These are phyloP conservation scores for Fennellomyces sp. DNA, from an alignment of 371 early-diverging fungal genomes.

Conservation along the genomic window DNA sequence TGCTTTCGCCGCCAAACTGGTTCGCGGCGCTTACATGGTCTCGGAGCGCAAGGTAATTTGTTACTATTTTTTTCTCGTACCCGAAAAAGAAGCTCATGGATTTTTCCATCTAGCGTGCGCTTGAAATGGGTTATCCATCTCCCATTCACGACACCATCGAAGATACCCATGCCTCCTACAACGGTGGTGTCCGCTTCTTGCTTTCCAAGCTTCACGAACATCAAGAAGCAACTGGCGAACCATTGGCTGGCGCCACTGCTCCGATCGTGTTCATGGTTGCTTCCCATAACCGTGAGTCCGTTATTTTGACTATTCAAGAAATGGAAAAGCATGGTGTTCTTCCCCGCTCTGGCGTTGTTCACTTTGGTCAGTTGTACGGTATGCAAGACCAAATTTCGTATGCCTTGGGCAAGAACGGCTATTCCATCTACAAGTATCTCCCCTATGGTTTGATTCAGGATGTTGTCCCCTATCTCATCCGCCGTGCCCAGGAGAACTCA, in stretches of 20 bases:
- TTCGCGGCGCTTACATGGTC: conserved; percentile 94
- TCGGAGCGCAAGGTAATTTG: conserved; percentile 76
- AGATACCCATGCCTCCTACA: conserved; percentile 85
- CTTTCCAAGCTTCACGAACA: conserved; percentile 54
- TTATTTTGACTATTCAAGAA: conserved; percentile 64
- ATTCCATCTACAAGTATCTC: conserved; percentile 87
- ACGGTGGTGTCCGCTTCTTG: conserved; percentile 77
- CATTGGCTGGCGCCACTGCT: conserved; percentile 32
- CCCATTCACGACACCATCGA: conserved; percentile 83
- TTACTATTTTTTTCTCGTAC: neutral
- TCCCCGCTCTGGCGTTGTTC: conserved; percentile 65
- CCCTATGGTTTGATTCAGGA: conserved; percentile 86
- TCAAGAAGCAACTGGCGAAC: conserved; percentile 22
- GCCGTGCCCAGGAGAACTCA: conserved; percentile 95
- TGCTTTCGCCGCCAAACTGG: conserved; percentile 89
- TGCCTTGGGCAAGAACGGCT: conserved; percentile 76
- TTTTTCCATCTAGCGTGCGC: conserved; percentile 64
- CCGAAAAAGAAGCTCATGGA: neutral
- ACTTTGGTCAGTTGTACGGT: conserved; percentile 92
- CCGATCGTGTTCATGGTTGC: conserved; percentile 85
- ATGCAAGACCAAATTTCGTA: conserved; percentile 86
- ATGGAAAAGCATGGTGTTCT: conserved; percentile 66
- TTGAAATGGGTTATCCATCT: conserved; percentile 64
- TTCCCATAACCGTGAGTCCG: conserved; percentile 87
- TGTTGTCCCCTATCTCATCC: conserved; percentile 91